Base-by-base conservation (phyloP, 2,329 filamentous ascomycete genomes). In the Trichoderma koningii region DNA sequence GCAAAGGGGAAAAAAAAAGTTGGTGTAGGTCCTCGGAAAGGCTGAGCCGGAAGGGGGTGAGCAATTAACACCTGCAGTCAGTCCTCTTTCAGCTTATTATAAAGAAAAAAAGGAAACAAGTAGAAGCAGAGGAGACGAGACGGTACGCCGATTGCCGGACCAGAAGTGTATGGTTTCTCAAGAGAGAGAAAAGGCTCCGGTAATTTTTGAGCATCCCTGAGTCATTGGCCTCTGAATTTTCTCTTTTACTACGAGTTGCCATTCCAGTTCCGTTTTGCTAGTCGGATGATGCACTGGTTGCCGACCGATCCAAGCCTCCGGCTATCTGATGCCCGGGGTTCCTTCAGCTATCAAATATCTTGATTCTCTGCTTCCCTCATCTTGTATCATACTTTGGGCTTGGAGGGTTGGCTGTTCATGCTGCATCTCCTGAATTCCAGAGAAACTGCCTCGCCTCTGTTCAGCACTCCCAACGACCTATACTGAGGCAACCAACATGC, bases 201-300 rank as follows among this genome's bases (percentile, higher is more conserved):
- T 34, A 9, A 10, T 34, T 5, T 3, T 14, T 5, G 14, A 14
- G 34, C 3, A 38, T 1, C 10, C 34, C 14, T 14, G 34, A 38
- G 34, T 38, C 34, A 38, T 38, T 38, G 34, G 34, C 34, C 34
- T 14, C 34, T 4, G 14, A 5, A 5, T 10, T 9, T 34, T 34
- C 10, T 34, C 10, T 10, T 10, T 38, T 38, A 3, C 12, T 5
- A 12, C 34, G 12, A 23, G 2, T 14, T 38, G 12, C 9, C 34
- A 38, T 38, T 38, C 34, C 50, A 23, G 21, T 53, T 38, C 48
- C 48, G 23, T 7, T 15, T 34, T 34, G 30, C 51, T 53, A 21
- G 51, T 55, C 51, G 34, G 51, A 38, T 55, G 51, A 55, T 55
- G 51, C 30, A 55, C 30, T 19, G 51, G n/a, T 14, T 38, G 51